Conservation (phyloP, 768 basidiomycete species). For the Postia placenta region DNA sequence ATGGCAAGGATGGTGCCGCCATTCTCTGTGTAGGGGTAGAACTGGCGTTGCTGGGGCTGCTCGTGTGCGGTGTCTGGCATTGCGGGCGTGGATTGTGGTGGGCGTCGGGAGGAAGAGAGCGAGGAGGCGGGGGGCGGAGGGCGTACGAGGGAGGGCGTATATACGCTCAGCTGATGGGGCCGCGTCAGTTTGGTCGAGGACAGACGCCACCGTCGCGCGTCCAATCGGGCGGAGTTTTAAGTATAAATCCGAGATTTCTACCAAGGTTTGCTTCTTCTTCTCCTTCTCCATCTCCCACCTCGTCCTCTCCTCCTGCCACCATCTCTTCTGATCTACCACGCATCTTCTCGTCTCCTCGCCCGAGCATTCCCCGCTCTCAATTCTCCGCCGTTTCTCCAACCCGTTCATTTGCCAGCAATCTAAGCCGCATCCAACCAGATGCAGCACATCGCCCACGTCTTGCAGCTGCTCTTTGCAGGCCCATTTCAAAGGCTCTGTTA, state of each 20-base stretch:
- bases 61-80: slow-evolving; percentile 25
- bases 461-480: neutral
- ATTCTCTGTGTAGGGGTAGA: slow-evolving; percentile 90
- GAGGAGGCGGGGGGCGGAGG: slow-evolving; percentile 2
- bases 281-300: slow-evolving; percentile 6
- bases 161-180: slow-evolving; percentile 17
- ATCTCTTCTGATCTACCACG: slow-evolving; percentile 1
- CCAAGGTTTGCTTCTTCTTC: neutral
- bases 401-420: neutral
- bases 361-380: neutral
- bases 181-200: slow-evolving; percentile 21
- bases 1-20: slow-evolving; percentile 96
- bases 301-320: neutral
- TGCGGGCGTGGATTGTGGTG: slow-evolving; percentile 1
- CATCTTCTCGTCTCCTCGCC: neutral
- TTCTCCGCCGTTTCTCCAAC: slow-evolving; percentile 6
- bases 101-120: slow-evolving; percentile 4
- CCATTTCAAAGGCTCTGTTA: neutral
- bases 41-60: slow-evolving; percentile 50
- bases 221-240: slow-evolving; percentile 19
- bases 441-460: neutral
- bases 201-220: slow-evolving; percentile 13
- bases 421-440: neutral
- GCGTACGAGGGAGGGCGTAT: slow-evolving; percentile 16
- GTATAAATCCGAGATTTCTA: slow-evolving; percentile 22